These are phyloP conservation scores for Leptosphaerulina australis DNA, from an alignment of 2,329 filamentous ascomycete genomes.

Conservation along the genomic window DNA sequence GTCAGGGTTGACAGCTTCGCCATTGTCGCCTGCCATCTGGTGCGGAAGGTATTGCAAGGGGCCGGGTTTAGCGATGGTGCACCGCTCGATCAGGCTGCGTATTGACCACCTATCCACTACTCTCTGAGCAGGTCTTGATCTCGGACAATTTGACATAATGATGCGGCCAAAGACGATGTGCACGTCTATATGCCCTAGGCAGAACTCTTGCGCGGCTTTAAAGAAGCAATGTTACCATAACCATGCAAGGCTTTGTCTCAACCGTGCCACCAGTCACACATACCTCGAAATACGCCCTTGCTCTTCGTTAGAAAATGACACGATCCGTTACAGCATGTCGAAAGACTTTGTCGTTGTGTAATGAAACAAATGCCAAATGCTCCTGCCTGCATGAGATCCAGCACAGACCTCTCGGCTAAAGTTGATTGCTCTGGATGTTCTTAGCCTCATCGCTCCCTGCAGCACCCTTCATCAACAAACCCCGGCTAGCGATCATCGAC, in stretches of 20 bases:
- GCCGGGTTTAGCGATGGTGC: conserved; percentile 24
- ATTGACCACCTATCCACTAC: neutral
- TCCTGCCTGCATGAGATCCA: neutral
- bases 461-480: conserved; percentile 16
- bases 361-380: neutral
- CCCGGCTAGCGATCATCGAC: conserved; percentile 1
- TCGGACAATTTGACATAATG: conserved; percentile 13
- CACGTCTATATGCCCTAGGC: conserved; percentile 2
- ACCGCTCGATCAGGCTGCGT: conserved; percentile 16
- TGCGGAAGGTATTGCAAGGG: conserved; percentile 17
- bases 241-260: neutral
- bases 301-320: neutral
- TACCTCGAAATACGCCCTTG: neutral
- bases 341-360: neutral
- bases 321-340: neutral
- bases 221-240: conserved; percentile 11
- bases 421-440: conserved; percentile 1
- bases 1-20: conserved; percentile 13
- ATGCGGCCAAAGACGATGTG: conserved; percentile 7
- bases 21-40: conserved; percentile 11
- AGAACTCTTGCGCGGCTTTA: conserved; percentile 1
- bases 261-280: neutral
- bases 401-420: conserved; percentile 12
- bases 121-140: conserved; percentile 1
- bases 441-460: conserved; percentile 7